These are phyloP conservation scores for Lachancea quebecensis DNA, from an alignment of 805 yeast species.

Conservation along the genomic window DNA sequence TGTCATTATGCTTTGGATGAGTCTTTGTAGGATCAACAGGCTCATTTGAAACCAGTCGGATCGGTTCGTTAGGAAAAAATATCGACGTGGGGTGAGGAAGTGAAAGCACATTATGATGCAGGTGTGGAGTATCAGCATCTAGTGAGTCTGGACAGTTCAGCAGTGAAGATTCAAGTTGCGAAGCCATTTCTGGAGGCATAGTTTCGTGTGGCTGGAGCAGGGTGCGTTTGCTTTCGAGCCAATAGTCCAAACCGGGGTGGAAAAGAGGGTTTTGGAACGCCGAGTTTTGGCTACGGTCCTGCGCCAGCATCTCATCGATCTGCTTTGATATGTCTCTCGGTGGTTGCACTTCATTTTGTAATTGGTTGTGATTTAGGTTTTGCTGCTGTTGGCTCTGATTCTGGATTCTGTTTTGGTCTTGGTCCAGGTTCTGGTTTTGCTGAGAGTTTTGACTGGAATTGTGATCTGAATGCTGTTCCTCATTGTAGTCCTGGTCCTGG, in stretches of 20 bases:
- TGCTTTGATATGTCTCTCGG: constrained; percentile 27
- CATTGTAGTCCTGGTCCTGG: neutral
- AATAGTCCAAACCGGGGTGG: constrained; percentile 25
- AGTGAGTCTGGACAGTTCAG: constrained; percentile 89
- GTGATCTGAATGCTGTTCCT: constrained; percentile 4
- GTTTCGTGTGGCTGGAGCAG: constrained; percentile 27
- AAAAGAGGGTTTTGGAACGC: constrained; percentile 28
- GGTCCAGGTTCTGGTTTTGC: constrained; percentile 10
- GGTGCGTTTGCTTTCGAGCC: constrained; percentile 25
- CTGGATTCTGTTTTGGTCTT: neutral
- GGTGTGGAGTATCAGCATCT: constrained; percentile 74
- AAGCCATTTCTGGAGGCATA: constrained; percentile 24
- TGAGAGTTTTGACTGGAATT: constrained; percentile 2
- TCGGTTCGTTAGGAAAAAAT: constrained; percentile 62
- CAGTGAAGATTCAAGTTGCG: constrained; percentile 63
- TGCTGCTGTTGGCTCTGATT: neutral
- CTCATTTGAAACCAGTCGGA: constrained; percentile 27
- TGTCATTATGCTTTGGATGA: constrained; percentile 18
- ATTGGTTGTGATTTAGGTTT: neutral
- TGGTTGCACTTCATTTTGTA: constrained; percentile 12
- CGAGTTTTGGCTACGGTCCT: constrained; percentile 18
- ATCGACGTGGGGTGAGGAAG: constrained; percentile 86
- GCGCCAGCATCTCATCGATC: constrained; percentile 22
- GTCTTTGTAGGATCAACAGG: constrained; percentile 2
- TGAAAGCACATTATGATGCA: constrained; percentile 56